Conservation (phyloP, 2,329 filamentous ascomycete genomes). For the Fusarium transvaalense region DNA sequence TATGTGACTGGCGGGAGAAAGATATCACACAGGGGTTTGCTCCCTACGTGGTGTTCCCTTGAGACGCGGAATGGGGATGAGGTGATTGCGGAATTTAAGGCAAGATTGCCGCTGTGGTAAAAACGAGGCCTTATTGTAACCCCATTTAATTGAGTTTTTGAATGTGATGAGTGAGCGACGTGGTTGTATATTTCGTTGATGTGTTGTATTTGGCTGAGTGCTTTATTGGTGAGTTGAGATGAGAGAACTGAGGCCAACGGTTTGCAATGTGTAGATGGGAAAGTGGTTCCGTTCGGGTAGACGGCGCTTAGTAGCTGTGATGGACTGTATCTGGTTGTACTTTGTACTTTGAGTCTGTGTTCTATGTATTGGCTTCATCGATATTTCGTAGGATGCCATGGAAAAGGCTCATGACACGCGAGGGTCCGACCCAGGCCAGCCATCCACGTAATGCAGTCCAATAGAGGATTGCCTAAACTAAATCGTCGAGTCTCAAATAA, state of each 20-base stretch:
- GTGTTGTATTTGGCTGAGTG: constrained; percentile 5
- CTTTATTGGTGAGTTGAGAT: not conserved
- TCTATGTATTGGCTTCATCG: not conserved
- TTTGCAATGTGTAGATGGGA: not conserved
- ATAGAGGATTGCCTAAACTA: no score
- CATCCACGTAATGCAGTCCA: no score
- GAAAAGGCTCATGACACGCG: no score
- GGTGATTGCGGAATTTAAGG: constrained; percentile 14
- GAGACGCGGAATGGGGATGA: constrained; percentile 7
- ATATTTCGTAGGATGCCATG: no score
- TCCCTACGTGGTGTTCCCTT: constrained; percentile 23
- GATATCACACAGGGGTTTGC: constrained; percentile 26
- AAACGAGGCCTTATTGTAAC: constrained; percentile 20
- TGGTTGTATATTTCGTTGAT: constrained; percentile 25
- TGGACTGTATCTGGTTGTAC: not conserved
- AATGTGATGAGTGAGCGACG: not conserved
- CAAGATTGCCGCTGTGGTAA: not conserved
- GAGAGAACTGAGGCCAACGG: not conserved
- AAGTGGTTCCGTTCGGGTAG: not conserved
- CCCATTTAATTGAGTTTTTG: not conserved
- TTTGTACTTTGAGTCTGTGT: not conserved
- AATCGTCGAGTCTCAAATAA: no score
- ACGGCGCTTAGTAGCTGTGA: rapidly evolving
- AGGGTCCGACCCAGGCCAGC: no score
- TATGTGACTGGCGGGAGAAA: not conserved